Conservation (phyloP, 768 basidiomycete species). For the Dioszegia aurantiaca region DNA sequence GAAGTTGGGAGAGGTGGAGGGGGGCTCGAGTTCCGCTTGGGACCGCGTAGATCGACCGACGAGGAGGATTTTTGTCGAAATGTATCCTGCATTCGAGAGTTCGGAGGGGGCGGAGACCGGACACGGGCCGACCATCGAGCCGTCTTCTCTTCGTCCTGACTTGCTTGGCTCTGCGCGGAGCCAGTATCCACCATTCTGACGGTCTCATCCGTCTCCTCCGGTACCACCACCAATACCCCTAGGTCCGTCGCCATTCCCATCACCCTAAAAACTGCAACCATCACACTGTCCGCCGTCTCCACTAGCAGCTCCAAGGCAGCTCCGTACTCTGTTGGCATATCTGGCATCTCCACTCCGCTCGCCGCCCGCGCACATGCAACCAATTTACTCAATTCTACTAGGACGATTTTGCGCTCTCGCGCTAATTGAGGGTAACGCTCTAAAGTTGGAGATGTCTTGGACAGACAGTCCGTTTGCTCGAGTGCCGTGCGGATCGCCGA, state of each 20-base stretch:
- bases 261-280: slow-evolving; percentile 75
- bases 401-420: slow-evolving; percentile 74
- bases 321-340: slow-evolving; percentile 14
- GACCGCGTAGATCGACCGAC: slow-evolving; percentile 33
- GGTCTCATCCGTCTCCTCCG: slow-evolving; percentile 7
- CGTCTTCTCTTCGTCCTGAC: slow-evolving; percentile 3
- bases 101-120: slow-evolving; percentile 12
- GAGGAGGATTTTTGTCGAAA: slow-evolving; percentile 29
- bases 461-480: slow-evolving; percentile 74
- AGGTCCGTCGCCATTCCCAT: slow-evolving; percentile 55
- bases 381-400: slow-evolving; percentile 74
- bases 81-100: slow-evolving; percentile 32
- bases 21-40: slow-evolving; percentile 27
- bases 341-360: slow-evolving; percentile 19
- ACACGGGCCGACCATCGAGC: slow-evolving; percentile 7
- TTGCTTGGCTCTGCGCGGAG: neutral
- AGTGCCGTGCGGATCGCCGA: slow-evolving; percentile 87
- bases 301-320: slow-evolving; percentile 26
- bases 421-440: slow-evolving; percentile 65
- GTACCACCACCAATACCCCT: slow-evolving; percentile 49
- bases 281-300: slow-evolving; percentile 64
- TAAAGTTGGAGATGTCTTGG: slow-evolving; percentile 73
- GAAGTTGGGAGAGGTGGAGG: slow-evolving; percentile 36
- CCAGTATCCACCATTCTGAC: neutral
- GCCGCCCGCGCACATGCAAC: slow-evolving; percentile 56